These are phyloP conservation scores for Alisma plantagoaquatica DNA, from an alignment of 106 monocot genomes.

Conservation along the genomic window DNA sequence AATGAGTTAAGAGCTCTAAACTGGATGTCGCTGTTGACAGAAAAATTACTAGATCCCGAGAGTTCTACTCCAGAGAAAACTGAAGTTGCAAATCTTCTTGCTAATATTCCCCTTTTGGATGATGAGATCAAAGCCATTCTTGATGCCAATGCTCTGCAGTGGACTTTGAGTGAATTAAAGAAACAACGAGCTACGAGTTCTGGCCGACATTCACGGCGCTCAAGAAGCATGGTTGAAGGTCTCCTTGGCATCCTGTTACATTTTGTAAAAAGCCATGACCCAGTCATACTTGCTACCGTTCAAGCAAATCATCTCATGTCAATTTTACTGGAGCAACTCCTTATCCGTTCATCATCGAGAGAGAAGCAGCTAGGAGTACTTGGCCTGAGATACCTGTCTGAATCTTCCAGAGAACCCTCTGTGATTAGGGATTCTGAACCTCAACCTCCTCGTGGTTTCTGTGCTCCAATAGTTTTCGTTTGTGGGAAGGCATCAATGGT, in stretches of 20 bases:
- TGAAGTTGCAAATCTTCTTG: constrained; percentile 25
- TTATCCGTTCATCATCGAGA: constrained; percentile 16
- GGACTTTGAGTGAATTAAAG: constrained; percentile 21
- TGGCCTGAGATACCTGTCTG: constrained; percentile 35
- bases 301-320: constrained; percentile 27
- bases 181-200: constrained; percentile 14
- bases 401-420: constrained; percentile 8
- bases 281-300: constrained; percentile 18
- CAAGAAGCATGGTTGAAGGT: constrained; percentile 25
- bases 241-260: constrained; percentile 42
- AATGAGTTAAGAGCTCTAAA: constrained; percentile 24
- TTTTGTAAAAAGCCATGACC: constrained; percentile 25
- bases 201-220: constrained; percentile 12
- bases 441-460: constrained; percentile 28
- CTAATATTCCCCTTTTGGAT: constrained; percentile 25
- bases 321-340: constrained; percentile 25
- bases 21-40: constrained; percentile 17
- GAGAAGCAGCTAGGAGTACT: constrained; percentile 27
- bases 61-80: constrained; percentile 18
- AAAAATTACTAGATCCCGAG: constrained; percentile 23
- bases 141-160: constrained; percentile 27
- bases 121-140: constrained; percentile 25
- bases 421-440: constrained; percentile 10
- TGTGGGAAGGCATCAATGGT: constrained; percentile 18
- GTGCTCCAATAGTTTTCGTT: constrained; percentile 16